Conservation (phyloP, 139 green algal genomes). For the Chlorella sorokiniana region DNA sequence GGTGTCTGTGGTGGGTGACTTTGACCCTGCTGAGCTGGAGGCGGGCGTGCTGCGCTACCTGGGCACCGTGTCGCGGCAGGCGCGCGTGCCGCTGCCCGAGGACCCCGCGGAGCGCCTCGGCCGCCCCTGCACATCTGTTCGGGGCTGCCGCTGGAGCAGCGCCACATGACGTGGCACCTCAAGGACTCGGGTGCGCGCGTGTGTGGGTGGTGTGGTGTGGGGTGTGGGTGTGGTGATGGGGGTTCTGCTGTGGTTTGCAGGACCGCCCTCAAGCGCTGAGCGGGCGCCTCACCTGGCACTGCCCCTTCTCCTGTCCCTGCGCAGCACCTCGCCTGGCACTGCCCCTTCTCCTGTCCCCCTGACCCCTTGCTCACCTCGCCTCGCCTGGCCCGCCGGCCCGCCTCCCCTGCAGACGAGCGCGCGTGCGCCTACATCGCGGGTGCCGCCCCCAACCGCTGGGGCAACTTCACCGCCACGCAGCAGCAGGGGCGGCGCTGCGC, state of each 20-base stretch:
- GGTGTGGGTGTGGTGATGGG: background rate
- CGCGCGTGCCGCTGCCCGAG: slow-evolving; percentile 11
- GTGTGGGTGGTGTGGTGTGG: too few species aligned
- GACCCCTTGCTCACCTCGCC: background rate
- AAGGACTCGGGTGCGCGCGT: slow-evolving; percentile 52
- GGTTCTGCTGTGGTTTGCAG: too few species aligned
- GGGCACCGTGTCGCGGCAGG: slow-evolving; percentile 62
- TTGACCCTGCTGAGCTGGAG: slow-evolving; percentile 68
- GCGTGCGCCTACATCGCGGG: slow-evolving; percentile 92
- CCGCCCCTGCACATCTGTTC: slow-evolving; percentile 33
- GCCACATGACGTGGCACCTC: slow-evolving; percentile 75
- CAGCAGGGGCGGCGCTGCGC: slow-evolving; percentile 19
- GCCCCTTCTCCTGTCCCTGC: too few species aligned
- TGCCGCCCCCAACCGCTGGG: slow-evolving; percentile 85
- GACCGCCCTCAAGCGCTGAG: too few species aligned
- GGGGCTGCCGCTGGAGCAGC: slow-evolving; percentile 45
- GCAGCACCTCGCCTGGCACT: too few species aligned
- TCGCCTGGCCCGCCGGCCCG: background rate
- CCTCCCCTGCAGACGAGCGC: slow-evolving; percentile 77
- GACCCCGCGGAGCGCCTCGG: background rate
- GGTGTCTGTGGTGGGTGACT: slow-evolving; percentile 87
- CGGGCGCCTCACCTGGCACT: too few species aligned
- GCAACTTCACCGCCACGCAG: slow-evolving; percentile 53
- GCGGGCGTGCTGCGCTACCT: slow-evolving; percentile 62
- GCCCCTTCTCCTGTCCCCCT: too few species aligned